Evolutionary conservation across 2,329 filamentous ascomycete species (phyloP).

Genomic region (Coleophoma cylindrospora): DNA sequence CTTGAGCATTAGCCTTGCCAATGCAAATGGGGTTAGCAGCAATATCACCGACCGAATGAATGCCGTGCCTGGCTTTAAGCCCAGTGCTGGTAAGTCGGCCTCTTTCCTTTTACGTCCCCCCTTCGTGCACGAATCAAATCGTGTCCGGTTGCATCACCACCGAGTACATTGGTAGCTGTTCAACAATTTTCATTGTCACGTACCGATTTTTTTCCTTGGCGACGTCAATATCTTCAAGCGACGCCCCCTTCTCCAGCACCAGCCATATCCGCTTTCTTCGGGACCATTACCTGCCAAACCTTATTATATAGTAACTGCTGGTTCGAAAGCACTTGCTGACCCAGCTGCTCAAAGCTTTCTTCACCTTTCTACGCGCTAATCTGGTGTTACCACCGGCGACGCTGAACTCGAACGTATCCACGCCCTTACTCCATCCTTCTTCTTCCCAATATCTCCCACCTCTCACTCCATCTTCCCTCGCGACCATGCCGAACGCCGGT

Average conservation of each 20-base stretch:
- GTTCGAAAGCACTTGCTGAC: no score
- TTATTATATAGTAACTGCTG: no score
- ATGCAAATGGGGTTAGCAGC: slow-evolving; percentile 15
- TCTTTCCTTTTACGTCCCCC: slow-evolving; percentile 10
- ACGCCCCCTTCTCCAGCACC: not conserved
- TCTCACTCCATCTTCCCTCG: slow-evolving; percentile 30
- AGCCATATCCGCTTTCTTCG: no score
- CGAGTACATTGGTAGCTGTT: no score
- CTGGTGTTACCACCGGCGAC: slow-evolving; percentile 57
- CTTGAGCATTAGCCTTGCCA: slow-evolving; percentile 36
- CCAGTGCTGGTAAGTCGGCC: slow-evolving; percentile 50
- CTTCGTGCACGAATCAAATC: slow-evolving; percentile 8
- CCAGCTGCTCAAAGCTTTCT: slow-evolving; percentile 57
- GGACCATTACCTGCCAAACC: no score
- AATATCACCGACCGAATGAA: slow-evolving; percentile 49
- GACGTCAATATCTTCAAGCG: not conserved
- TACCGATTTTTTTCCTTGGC: not conserved
- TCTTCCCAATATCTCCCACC: slow-evolving; percentile 33
- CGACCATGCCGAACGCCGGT: slow-evolving; percentile 28
- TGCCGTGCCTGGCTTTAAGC: slow-evolving; percentile 51
- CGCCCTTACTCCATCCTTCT: slow-evolving; percentile 56
- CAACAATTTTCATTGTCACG: not conserved
- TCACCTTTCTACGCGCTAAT: slow-evolving; percentile 77
- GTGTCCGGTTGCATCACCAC: slow-evolving; percentile 1
- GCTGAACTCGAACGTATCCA: slow-evolving; percentile 52